A percentile compares a stretch with the other conserved stretches of the same genome.
Conservation (phyloP, 139 green algal species). For the Chlorella ohadii region DNA sequence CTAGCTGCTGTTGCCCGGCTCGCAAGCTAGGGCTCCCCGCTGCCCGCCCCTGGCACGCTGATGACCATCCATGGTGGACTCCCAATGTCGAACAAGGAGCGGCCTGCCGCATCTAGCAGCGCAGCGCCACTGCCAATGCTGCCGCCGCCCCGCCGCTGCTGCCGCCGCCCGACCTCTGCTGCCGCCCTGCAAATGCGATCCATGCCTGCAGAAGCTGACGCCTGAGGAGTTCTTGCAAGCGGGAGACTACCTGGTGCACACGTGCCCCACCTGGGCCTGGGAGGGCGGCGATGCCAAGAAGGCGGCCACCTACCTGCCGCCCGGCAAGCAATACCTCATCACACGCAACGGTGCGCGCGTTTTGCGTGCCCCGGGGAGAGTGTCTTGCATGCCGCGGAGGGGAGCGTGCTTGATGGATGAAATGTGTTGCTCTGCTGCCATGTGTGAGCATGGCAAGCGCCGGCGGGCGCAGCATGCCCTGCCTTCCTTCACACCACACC, state of each 20-base stretch:
- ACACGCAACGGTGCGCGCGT: conserved; percentile 78
- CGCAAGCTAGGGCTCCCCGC: background rate
- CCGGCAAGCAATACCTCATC: conserved; percentile 89
- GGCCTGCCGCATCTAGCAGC: background rate
- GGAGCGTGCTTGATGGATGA: no score
- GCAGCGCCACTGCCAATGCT: background rate
- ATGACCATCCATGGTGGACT: background rate
- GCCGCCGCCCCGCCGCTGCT: background rate
- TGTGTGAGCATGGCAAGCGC: no score
- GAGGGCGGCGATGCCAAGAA: conserved; percentile 78
- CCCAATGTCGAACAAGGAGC: background rate
- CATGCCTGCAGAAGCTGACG: conserved; percentile 77
- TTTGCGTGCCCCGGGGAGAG: background rate
- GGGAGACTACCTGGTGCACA: conserved; percentile 85
- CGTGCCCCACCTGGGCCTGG: conserved; percentile 90
- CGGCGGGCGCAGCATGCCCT: no score
- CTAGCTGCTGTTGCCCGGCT: background rate
- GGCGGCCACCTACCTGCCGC: conserved; percentile 69
- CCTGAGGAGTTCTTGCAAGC: conserved; percentile 87
- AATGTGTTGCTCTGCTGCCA: no score
- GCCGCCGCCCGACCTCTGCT: background rate
- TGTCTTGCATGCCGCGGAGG: no score
- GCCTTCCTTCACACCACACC: no score
- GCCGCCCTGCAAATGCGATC: background rate
- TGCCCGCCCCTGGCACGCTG: background rate